These are phyloP conservation scores for Priceomyces castillae DNA, from an alignment of 805 yeast genomes.

Conservation along the genomic window DNA sequence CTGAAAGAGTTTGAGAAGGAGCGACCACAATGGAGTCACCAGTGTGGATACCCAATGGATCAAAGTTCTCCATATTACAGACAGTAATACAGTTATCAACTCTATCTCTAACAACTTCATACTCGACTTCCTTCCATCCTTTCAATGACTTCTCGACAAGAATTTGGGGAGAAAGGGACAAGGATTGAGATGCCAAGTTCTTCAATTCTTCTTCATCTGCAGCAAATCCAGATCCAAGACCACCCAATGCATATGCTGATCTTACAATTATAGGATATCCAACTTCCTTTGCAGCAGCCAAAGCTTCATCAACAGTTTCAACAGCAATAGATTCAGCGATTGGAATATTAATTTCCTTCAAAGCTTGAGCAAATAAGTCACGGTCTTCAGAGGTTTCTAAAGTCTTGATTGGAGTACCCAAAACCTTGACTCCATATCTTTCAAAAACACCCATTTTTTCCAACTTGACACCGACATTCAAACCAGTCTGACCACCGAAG, in stretches of 20 bases:
- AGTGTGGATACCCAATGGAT: slow-evolving; percentile 96
- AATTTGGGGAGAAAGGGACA: slow-evolving; percentile 90
- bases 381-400: slow-evolving; percentile 97
- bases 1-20: slow-evolving; percentile 95
- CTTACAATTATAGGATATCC: slow-evolving; percentile 97
- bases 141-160: slow-evolving; percentile 94
- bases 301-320: slow-evolving; percentile 87
- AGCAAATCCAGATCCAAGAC: slow-evolving; percentile 97
- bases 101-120: slow-evolving; percentile 96
- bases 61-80: slow-evolving; percentile 98
- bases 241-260: slow-evolving; percentile 96
- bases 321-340: slow-evolving; percentile 97
- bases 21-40: slow-evolving; percentile 99
- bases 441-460: slow-evolving; percentile 94
- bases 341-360: slow-evolving; percentile 92
- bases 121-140: slow-evolving; percentile 99
- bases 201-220: slow-evolving; percentile 75
- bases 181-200: slow-evolving; percentile 84
- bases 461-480: slow-evolving; percentile 92
- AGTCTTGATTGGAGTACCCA: slow-evolving; percentile 97
- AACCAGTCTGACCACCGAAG: slow-evolving; percentile 98
- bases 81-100: slow-evolving; percentile 97
- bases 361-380: slow-evolving; percentile 91
- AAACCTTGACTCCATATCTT: slow-evolving; percentile 86
- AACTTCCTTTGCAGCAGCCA: slow-evolving; percentile 80